Evolutionary conservation across 2,329 filamentous ascomycete species (phyloP).

Genomic region (Xylariaceae sp.): DNA sequence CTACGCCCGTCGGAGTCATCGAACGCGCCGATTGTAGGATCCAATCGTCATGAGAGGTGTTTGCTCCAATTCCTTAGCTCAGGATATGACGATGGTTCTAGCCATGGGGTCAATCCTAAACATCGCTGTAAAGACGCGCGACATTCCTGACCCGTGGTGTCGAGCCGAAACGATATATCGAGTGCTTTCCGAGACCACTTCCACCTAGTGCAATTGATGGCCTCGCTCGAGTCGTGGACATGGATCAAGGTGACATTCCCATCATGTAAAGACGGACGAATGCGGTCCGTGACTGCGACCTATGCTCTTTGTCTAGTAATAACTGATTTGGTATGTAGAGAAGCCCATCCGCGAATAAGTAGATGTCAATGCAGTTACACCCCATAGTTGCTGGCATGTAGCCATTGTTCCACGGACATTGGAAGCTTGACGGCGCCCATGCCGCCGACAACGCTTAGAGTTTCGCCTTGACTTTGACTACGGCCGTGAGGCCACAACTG

Average conservation of each 20-base stretch:
- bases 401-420: constrained; percentile 17
- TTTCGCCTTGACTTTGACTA: constrained; percentile 14
- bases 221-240: neutral
- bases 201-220: constrained; percentile 6
- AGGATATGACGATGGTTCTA: constrained; percentile 4
- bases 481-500: constrained; percentile 18
- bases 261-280: constrained; percentile 1
- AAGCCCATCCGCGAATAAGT: neutral
- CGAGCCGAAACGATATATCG: constrained; percentile 21
- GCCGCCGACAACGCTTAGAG: constrained; percentile 9
- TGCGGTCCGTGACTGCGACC: neutral
- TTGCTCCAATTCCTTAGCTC: neutral
- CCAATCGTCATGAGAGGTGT: neutral
- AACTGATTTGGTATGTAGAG: constrained; percentile 1
- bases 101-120: constrained; percentile 14
- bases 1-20: neutral
- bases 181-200: constrained; percentile 19
- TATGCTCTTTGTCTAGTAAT: constrained; percentile 7
- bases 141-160: constrained; percentile 13
- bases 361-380: constrained; percentile 17
- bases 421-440: constrained; percentile 7
- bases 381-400: constrained; percentile 13
- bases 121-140: constrained; percentile 18
- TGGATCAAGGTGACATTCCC: neutral
- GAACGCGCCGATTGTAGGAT: neutral